Percentiles rank a stretch among this genome's conserved stretches.
Conservation (phyloP, 805 yeast genomes). For the Wickerhamomyces bisporus region DNA sequence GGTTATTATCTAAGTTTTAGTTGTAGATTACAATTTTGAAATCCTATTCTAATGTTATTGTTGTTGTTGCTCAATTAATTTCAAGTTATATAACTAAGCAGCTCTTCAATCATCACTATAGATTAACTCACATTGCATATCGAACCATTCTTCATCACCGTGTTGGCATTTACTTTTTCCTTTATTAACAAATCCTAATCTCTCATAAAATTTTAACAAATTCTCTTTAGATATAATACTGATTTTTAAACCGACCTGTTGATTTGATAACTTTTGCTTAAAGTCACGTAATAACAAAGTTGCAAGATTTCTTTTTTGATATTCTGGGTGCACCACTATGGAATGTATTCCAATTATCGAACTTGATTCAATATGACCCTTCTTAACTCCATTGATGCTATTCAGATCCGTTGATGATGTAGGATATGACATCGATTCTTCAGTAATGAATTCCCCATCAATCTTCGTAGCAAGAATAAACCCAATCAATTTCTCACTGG, state of each 20-base stretch:
- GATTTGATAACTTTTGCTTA: slow-evolving; percentile 83
- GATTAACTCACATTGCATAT: slow-evolving; percentile 38
- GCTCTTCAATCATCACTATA: slow-evolving; percentile 18
- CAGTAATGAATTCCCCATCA: slow-evolving; percentile 42
- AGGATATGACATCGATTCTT: slow-evolving; percentile 43
- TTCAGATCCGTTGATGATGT: not conserved
- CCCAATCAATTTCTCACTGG: slow-evolving; percentile 65
- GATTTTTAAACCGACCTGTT: slow-evolving; percentile 76
- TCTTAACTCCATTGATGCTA: slow-evolving; percentile 6
- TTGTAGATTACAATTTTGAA: too few relatives aligned
- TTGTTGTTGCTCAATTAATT: too few relatives aligned
- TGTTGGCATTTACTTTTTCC: slow-evolving; percentile 59
- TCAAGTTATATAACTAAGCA: too few relatives aligned
- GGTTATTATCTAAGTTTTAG: too few relatives aligned
- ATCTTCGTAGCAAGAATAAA: slow-evolving; percentile 79
- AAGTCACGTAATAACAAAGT: slow-evolving; percentile 81
- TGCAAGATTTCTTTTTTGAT: slow-evolving; percentile 79
- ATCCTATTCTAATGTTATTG: too few relatives aligned
- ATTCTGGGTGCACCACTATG: slow-evolving; percentile 68
- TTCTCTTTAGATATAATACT: slow-evolving; percentile 67
- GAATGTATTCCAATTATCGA: slow-evolving; percentile 77
- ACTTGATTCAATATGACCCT: slow-evolving; percentile 75
- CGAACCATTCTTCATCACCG: slow-evolving; percentile 61
- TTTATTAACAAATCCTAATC: slow-evolving; percentile 69
- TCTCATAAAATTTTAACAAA: slow-evolving; percentile 71